These are phyloP conservation scores for Penicillium atrosanguineum DNA, from an alignment of 495 filamentous ascomycete genomes.

Conservation along the genomic window DNA sequence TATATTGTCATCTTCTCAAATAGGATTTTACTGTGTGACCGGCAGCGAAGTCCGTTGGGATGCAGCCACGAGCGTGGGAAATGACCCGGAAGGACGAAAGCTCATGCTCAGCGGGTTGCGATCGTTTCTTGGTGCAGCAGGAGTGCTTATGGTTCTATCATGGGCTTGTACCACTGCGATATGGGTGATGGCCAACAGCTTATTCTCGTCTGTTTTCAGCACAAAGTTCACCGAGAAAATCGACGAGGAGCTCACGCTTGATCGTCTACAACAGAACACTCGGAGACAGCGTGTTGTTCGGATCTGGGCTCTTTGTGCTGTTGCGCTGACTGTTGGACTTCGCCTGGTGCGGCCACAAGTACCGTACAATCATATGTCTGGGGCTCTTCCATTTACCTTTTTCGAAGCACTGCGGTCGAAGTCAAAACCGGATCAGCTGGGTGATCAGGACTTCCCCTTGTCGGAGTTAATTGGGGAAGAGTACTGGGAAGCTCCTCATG, in stretches of 20 bases:
- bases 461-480: slow-evolving; percentile 10
- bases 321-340: not conserved
- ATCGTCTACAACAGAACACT: not conserved
- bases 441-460: slow-evolving; percentile 17
- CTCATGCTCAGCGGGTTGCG: slow-evolving; percentile 23
- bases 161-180: slow-evolving; percentile 13
- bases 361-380: slow-evolving; percentile 26
- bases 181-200: slow-evolving; percentile 7
- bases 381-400: slow-evolving; percentile 23
- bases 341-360: slow-evolving; percentile 21
- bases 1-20: slow-evolving; percentile 18
- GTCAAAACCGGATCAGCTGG: not conserved
- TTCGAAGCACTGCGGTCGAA: slow-evolving; percentile 10
- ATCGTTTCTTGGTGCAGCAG: slow-evolving; percentile 17
- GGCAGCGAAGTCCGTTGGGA: slow-evolving; percentile 28
- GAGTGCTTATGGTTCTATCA: slow-evolving; percentile 7
- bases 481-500: slow-evolving; percentile 22
- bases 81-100: slow-evolving; percentile 22
- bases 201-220: slow-evolving; percentile 13
- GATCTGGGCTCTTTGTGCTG: slow-evolving; percentile 10
- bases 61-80: slow-evolving; percentile 21
- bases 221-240: not conserved
- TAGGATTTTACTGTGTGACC: slow-evolving; percentile 26
- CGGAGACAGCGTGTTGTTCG: not conserved
- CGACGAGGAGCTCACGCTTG: slow-evolving; percentile 6